Evolutionary conservation across 2,329 filamentous ascomycete genomes (phyloP).

Genomic region (Plenodomus tracheiphilus): DNA sequence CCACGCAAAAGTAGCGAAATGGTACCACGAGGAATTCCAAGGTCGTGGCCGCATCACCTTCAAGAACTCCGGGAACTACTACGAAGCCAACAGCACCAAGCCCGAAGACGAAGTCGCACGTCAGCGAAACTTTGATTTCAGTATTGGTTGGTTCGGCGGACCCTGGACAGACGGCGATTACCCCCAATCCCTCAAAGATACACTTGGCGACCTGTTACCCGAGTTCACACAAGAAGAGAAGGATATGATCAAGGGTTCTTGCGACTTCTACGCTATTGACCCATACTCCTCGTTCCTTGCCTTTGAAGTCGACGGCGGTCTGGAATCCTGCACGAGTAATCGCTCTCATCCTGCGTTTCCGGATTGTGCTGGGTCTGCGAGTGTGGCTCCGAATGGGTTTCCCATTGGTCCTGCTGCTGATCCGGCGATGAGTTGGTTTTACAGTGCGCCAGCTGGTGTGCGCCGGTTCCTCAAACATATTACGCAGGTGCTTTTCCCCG

Average conservation of each 20-base stretch:
- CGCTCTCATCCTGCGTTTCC: constrained; percentile 47
- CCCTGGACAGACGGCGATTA: constrained; percentile 53
- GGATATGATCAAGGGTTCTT: constrained; percentile 48
- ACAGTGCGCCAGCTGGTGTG: constrained; percentile 45
- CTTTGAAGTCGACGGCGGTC: constrained; percentile 35
- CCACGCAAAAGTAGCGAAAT: constrained; percentile 50
- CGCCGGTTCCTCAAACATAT: constrained; percentile 49
- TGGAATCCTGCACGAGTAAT: constrained; percentile 48
- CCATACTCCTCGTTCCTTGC: constrained; percentile 39
- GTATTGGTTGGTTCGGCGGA: constrained; percentile 51
- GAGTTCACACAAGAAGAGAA: constrained; percentile 46
- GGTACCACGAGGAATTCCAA: constrained; percentile 52
- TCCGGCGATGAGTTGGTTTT: constrained; percentile 47
- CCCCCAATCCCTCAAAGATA: constrained; percentile 44
- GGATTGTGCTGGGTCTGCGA: constrained; percentile 44
- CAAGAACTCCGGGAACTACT: constrained; percentile 51
- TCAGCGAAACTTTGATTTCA: constrained; percentile 48
- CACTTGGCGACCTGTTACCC: constrained; percentile 46
- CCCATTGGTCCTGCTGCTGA: constrained; percentile 51
- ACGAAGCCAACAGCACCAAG: constrained; percentile 43
- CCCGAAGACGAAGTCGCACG: constrained; percentile 42
- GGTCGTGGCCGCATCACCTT: constrained; percentile 48
- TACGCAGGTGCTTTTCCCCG: constrained; percentile 49
- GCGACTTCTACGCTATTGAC: constrained; percentile 51
- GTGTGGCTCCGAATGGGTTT: constrained; percentile 47